A percentile compares a stretch with the other conserved stretches of the same genome.
These are phyloP conservation scores for Glycine latifolia DNA, from an alignment of 306 rosid genomes.

Conservation along the genomic window DNA sequence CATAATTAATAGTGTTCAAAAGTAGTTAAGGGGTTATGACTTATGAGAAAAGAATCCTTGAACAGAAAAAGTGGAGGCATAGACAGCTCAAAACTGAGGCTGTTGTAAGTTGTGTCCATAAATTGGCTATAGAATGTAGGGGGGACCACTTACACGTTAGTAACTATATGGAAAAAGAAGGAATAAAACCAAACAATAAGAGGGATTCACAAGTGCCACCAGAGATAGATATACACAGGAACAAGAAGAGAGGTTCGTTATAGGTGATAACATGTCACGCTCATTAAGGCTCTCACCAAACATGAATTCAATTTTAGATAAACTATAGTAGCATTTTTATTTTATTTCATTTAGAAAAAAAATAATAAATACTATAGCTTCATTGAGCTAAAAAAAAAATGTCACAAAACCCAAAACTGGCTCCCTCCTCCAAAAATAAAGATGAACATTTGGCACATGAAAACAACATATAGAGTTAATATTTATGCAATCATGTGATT, in stretches of 20 bases:
- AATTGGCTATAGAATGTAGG: not conserved
- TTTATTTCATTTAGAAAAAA: not conserved
- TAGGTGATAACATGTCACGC: slow-evolving; percentile 32
- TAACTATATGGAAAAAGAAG: not conserved
- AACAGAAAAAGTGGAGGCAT: not conserved
- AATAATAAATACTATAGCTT: not conserved
- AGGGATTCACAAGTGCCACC: not conserved
- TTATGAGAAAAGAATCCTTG: not conserved
- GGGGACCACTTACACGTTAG: slow-evolving; percentile 36
- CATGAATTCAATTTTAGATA: slow-evolving; percentile 20
- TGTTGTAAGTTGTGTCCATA: slow-evolving; percentile 33
- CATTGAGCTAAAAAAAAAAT: not conserved
- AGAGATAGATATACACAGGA: slow-evolving; percentile 6
- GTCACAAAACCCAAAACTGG: not conserved
- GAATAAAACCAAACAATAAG: not conserved
- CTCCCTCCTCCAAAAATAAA: slow-evolving; percentile 11
- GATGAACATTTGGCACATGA: not conserved
- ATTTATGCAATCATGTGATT: not conserved
- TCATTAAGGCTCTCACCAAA: slow-evolving; percentile 55
- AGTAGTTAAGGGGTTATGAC: slow-evolving; percentile 45
- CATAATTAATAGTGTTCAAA: slow-evolving; percentile 23
- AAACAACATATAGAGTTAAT: not conserved
- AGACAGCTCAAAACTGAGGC: slow-evolving; percentile 31
- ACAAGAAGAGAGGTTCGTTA: slow-evolving; percentile 4
- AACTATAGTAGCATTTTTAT: too few species aligned